phyloP scores from a whole-genome alignment of 2,329 filamentous ascomycete species.

The Alternaria triticina region DNA sequence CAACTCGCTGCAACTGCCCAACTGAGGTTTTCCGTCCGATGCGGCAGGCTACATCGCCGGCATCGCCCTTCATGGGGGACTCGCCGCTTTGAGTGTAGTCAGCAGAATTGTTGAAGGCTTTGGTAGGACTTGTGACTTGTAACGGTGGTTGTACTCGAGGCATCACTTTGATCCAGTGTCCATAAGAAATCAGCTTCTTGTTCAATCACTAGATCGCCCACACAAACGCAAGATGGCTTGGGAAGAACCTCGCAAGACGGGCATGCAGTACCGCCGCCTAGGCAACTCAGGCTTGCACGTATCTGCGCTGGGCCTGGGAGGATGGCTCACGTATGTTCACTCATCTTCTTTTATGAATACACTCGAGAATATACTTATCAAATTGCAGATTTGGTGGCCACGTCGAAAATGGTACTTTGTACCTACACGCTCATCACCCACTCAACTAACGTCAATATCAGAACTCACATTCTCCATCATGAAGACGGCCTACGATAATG shows the following conservation, averaged over 20 bases:
- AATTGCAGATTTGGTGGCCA: constrained; percentile 63
- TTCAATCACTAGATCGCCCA: not conserved
- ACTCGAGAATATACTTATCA: not conserved
- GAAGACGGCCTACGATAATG: constrained; percentile 62
- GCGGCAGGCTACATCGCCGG: not conserved
- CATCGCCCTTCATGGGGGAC: not conserved
- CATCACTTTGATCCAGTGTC: not conserved
- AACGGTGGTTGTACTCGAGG: not conserved
- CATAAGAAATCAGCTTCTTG: not conserved
- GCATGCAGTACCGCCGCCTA: constrained; percentile 69
- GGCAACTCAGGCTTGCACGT: constrained; percentile 77
- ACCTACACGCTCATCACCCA: not conserved
- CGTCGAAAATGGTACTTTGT: constrained; percentile 64
- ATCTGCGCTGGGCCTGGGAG: constrained; percentile 71
- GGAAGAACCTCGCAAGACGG: constrained; percentile 41
- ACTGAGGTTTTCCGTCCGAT: constrained; percentile 3
- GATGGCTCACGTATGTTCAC: constrained; percentile 67
- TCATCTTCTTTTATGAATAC: not conserved
- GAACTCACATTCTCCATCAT: constrained; percentile 64
- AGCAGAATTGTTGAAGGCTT: not conserved
- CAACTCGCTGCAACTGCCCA: not conserved
- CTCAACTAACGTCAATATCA: constrained; percentile 6
- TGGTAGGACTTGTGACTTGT: not conserved
- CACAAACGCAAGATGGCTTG: constrained; percentile 29
- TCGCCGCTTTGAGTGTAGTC: not conserved